Evolutionary conservation across 2,329 filamentous ascomycete species (phyloP), one percentile per base, ranked within the genome.

Genomic region (Coniochaeta sp.): DNA sequence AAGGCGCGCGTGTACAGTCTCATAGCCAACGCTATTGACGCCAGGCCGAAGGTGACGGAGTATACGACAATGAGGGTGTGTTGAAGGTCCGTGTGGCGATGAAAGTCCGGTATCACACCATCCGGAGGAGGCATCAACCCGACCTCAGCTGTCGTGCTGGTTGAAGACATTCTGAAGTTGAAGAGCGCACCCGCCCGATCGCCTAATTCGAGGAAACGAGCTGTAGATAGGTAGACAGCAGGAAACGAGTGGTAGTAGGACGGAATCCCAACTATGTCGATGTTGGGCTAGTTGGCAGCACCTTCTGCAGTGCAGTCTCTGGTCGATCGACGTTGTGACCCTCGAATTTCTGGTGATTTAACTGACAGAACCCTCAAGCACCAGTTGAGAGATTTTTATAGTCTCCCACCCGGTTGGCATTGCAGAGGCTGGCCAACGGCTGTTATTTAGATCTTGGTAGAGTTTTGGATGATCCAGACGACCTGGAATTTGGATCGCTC

Each of bases 121-220:
- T 36, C 33, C 11, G 55, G 55, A 2, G 55, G 55, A 22, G 55
- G 55, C 55, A 57, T 57, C 33, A 57, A 14, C 19, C 55, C 55
- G 24, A 40, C 55, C 26, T 79, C 72, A 8, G 62, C 38, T 17
- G 38, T 40, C 6, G 16, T n/a, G 38, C 38, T 19, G 17, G 38
- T n/a, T 40, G 38, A 40, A n/a, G 38, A 16, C 38, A 40, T 40
- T 6, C 11, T 40, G 38, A 40, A 40, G 38, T n/a, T 17, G 16
- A 19, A n/a, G 16, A n/a, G 34, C 38, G 38, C 16, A 40, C 38
- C n/a, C 38, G 38, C 3, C 16, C 9, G 16, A 6, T n/a, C 38
- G 38, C 16, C 38, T 40, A 38, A 14, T 40, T 16, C 16, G 38
- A 40, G 38, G 9, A 40, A 40, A 5, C 16, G n/a, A 40, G 38